Evolutionary conservation across 495 filamentous ascomycete species (phyloP).

Genomic region (Parachaetomium inaequale): DNA sequence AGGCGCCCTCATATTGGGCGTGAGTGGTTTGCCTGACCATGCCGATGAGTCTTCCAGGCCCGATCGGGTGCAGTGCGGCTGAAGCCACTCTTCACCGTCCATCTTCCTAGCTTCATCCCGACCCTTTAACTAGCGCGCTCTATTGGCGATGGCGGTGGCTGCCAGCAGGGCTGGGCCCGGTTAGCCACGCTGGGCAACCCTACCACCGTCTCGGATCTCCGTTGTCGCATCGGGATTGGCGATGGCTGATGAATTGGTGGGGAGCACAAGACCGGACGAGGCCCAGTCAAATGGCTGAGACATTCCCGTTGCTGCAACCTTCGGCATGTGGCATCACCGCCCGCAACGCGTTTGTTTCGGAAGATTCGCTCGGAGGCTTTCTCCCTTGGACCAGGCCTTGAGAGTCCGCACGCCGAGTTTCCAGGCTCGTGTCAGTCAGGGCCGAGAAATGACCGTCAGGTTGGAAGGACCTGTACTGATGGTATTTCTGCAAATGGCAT

Average conservation of each 20-base stretch:
- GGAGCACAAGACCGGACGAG: neutral
- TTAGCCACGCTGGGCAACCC: constrained; percentile 6
- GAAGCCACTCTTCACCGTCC: constrained; percentile 19
- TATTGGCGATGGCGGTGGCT: constrained; percentile 24
- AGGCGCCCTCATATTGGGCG: constrained; percentile 25
- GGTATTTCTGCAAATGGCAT: neutral
- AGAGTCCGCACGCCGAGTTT: too few species aligned
- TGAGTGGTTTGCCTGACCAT: constrained; percentile 2
- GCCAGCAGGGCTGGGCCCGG: constrained; percentile 9
- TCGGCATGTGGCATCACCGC: neutral
- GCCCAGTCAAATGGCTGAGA: constrained; percentile 7
- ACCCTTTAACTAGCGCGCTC: constrained; percentile 16
- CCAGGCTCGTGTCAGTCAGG: too few species aligned
- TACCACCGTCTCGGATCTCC: constrained; percentile 2
- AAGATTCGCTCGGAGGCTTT: neutral
- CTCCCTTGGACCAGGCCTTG: neutral
- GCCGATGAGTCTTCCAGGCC: constrained; percentile 11
- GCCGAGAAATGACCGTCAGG: too few species aligned
- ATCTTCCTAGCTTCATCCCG: constrained; percentile 14
- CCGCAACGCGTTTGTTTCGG: neutral
- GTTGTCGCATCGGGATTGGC: constrained; percentile 27
- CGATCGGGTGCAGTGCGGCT: constrained; percentile 33
- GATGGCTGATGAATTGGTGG: constrained; percentile 10
- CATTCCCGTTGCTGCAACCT: neutral
- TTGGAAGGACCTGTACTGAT: neutral